Evolutionary conservation across 495 filamentous ascomycete genomes (phyloP).

Genomic region (Hypoxylon crocopeplum): DNA sequence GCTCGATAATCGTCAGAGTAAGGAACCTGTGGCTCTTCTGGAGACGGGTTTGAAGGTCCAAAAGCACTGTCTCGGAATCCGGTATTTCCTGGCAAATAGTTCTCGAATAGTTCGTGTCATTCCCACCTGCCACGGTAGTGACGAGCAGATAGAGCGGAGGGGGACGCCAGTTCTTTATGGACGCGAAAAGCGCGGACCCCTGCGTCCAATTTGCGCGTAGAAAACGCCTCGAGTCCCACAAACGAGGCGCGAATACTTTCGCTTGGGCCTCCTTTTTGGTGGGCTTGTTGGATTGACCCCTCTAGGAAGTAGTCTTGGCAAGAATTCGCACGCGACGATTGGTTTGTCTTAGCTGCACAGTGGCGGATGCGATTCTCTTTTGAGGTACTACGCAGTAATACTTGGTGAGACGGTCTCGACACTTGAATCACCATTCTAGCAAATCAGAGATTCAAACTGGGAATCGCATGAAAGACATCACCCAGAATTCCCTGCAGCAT

Average conservation of each 20-base stretch:
- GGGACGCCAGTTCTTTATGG: slow-evolving; percentile 30
- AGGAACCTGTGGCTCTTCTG: background rate
- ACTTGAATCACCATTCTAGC: slow-evolving; percentile 6
- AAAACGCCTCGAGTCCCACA: slow-evolving; percentile 34
- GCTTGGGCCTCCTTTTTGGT: background rate
- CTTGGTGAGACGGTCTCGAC: slow-evolving; percentile 30
- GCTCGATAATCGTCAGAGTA: background rate
- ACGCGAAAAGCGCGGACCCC: slow-evolving; percentile 40
- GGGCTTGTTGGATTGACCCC: slow-evolving; percentile 10
- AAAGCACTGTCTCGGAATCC: slow-evolving; percentile 18
- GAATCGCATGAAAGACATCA: slow-evolving; percentile 30
- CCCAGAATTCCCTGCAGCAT: slow-evolving; percentile 26
- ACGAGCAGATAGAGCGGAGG: slow-evolving; percentile 21
- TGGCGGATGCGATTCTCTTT: slow-evolving; percentile 14
- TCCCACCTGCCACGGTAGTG: slow-evolving; percentile 16
- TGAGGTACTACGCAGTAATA: background rate
- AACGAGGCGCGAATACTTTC: slow-evolving; percentile 14
- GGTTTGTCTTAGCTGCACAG: slow-evolving; percentile 15
- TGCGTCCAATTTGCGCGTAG: slow-evolving; percentile 31
- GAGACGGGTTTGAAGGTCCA: background rate
- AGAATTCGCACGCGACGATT: slow-evolving; percentile 29
- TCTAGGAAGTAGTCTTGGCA: slow-evolving; percentile 19
- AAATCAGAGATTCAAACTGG: slow-evolving; percentile 23
- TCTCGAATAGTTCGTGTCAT: slow-evolving; percentile 26
- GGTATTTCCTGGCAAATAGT: slow-evolving; percentile 18